A percentile compares a stretch with the other conserved stretches of the same genome.
Evolutionary conservation across 129 eudicot genomes (phyloP).

Genomic region (Pseudognaphalium luteoalbum): DNA sequence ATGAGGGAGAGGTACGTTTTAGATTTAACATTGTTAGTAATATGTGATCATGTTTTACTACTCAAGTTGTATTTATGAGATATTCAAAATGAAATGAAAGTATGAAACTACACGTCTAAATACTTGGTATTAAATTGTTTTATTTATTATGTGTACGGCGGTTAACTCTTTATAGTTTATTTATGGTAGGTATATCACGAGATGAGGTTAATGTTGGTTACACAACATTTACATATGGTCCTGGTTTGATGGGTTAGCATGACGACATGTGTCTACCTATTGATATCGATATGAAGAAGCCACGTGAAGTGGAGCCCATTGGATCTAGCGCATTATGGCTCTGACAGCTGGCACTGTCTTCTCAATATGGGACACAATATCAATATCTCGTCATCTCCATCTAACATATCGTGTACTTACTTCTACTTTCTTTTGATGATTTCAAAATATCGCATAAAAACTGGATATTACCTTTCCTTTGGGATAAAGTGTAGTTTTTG

Average conservation of each 20-base stretch:
- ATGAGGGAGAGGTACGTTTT: no score
- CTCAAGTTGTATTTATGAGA: not conserved
- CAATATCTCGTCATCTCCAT: constrained; percentile 18
- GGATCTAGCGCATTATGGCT: constrained; percentile 42
- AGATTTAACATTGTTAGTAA: not conserved
- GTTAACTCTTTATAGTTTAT: not conserved
- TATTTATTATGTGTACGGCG: not conserved
- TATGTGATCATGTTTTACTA: not conserved
- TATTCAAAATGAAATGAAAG: not conserved
- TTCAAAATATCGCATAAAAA: constrained; percentile 17
- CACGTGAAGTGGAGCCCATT: constrained; percentile 60
- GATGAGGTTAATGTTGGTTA: constrained; percentile 21
- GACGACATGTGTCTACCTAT: constrained; percentile 38
- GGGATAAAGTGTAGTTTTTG: not conserved
- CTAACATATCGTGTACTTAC: constrained; percentile 6
- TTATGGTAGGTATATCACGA: not conserved
- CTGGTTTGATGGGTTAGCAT: constrained; percentile 17
- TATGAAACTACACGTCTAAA: not conserved
- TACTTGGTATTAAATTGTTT: not conserved
- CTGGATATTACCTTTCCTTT: constrained; percentile 20
- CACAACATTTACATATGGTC: constrained; percentile 32
- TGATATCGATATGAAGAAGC: constrained; percentile 32
- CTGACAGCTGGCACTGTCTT: constrained; percentile 46
- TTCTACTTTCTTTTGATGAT: not conserved
- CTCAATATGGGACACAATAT: constrained; percentile 37